These are phyloP conservation scores for Moesziomyces sp. DNA, from an alignment of 1,284 basidiomycete species.

Conservation along the genomic window DNA sequence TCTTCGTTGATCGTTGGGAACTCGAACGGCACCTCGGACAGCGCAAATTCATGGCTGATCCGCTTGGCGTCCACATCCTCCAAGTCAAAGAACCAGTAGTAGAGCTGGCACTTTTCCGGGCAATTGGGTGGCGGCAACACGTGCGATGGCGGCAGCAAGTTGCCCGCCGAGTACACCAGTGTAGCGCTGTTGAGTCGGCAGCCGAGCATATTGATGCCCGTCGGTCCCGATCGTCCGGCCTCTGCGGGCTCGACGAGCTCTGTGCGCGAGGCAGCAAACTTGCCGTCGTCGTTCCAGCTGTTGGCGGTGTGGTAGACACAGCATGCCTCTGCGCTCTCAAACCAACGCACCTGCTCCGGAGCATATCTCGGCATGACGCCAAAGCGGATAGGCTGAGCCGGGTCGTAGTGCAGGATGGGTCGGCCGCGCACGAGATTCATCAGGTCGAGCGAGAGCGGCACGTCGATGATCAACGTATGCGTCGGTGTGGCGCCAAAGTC, in stretches of 20 bases:
- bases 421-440: constrained; percentile 69
- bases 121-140: constrained; percentile 63
- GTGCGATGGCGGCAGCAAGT: constrained; percentile 64
- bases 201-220: constrained; percentile 68
- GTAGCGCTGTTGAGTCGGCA: constrained; percentile 71
- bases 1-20: constrained; percentile 69
- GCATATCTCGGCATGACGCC: constrained; percentile 70
- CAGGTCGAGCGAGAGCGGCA: constrained; percentile 71
- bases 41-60: constrained; percentile 69
- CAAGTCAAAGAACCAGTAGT: constrained; percentile 70
- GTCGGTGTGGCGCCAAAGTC: constrained; percentile 70
- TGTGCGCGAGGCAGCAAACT: constrained; percentile 37
- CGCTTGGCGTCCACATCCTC: constrained; percentile 12
- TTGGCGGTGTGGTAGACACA: constrained; percentile 72
- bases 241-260: neutral
- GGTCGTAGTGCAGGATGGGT: constrained; percentile 70
- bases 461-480: constrained; percentile 70
- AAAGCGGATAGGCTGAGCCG: constrained; percentile 68
- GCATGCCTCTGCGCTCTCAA: constrained; percentile 69
- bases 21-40: constrained; percentile 71
- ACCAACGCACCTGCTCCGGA: constrained; percentile 67
- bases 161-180: constrained; percentile 71
- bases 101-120: constrained; percentile 70
- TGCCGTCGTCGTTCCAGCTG: constrained; percentile 68
- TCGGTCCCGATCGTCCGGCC: neutral